Base-by-base conservation (phyloP, 768 basidiomycete species). In the Serendipita sp. region DNA sequence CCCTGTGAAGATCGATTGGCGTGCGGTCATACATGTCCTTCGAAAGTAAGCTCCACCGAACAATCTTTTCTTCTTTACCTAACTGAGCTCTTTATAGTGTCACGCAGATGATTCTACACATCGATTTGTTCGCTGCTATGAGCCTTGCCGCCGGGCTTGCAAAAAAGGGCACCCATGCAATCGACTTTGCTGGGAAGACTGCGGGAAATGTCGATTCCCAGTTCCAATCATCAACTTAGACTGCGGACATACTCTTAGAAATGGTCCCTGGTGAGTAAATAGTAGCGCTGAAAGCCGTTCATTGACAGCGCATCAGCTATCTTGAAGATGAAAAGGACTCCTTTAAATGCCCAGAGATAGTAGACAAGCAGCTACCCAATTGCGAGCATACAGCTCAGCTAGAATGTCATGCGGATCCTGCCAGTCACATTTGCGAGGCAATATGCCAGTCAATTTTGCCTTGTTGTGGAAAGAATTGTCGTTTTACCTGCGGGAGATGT, bases 1-100 rank as follows among this genome's bases (percentile, higher is more conserved):
- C 75, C 79, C 3, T 88, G 86, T 66, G 77, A 78, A 38, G 73
- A 74, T 8, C 74, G 76, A n/a, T 72, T 88, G 32, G 71, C 73
- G 28, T 88, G 86, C 68, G 86, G 86, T 2, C 86, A 88, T 69
- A 72, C 77, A 2, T 88, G 86, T 69, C 81, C 83, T 0, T 84
- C 77, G 66, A 81, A 82, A 72, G 84, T 84, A 71, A 47, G 37
- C 35, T 2, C 8, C 8, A 15, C 8, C 24, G 3, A 38, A 2
- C 45, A 45, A 45, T 34, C 18, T 3, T 34, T 41, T 41, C 7
- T 41, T 41, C 38, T 4, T 41, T 41, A 41, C 13, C 38, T 41
- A 13, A 41, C 15, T 46, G 38, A 4, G 3, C 41, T 63, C 63
- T 65, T 46, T 41, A 3, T 66, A 86, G 81, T 86, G 85, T 65